These are phyloP conservation scores for Pyrenopolyporus hunteri DNA, from an alignment of 495 filamentous ascomycete genomes.

Conservation along the genomic window DNA sequence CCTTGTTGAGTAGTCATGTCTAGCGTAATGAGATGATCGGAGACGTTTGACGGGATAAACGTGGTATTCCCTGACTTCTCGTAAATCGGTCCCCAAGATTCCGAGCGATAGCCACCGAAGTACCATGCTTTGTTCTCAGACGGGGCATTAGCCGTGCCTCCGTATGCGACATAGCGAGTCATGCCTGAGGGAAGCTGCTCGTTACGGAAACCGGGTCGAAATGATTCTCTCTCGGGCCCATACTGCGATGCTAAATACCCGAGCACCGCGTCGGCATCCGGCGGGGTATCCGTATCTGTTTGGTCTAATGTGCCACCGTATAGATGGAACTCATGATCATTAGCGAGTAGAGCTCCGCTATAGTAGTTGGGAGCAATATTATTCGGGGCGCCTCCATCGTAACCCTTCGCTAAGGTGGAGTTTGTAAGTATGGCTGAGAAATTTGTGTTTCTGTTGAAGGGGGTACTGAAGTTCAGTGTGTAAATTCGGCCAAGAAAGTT, in stretches of 20 bases:
- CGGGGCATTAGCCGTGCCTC: conserved; percentile 66
- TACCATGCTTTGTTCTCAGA: conserved; percentile 78
- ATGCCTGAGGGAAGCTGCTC: conserved; percentile 50
- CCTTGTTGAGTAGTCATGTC: conserved; percentile 60
- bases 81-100: conserved; percentile 55
- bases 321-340: conserved; percentile 63
- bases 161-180: conserved; percentile 69
- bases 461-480: conserved; percentile 61
- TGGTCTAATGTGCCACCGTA: conserved; percentile 54
- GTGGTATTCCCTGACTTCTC: conserved; percentile 35
- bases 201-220: conserved; percentile 48
- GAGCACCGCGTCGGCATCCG: conserved; percentile 47
- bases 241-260: conserved; percentile 61
- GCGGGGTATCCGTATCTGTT: conserved; percentile 36
- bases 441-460: conserved; percentile 63
- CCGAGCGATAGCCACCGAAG: conserved; percentile 66
- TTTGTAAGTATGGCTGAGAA: conserved; percentile 54
- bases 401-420: conserved; percentile 49
- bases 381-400: conserved; percentile 52
- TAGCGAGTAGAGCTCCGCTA: conserved; percentile 71
- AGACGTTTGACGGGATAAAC: conserved; percentile 44
- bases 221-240: conserved; percentile 45
- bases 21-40: conserved; percentile 63
- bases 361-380: conserved; percentile 64
- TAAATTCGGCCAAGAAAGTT: conserved; percentile 58